phyloP scores from a whole-genome alignment of 106 monocot species.

The Allium fistulosum region DNA sequence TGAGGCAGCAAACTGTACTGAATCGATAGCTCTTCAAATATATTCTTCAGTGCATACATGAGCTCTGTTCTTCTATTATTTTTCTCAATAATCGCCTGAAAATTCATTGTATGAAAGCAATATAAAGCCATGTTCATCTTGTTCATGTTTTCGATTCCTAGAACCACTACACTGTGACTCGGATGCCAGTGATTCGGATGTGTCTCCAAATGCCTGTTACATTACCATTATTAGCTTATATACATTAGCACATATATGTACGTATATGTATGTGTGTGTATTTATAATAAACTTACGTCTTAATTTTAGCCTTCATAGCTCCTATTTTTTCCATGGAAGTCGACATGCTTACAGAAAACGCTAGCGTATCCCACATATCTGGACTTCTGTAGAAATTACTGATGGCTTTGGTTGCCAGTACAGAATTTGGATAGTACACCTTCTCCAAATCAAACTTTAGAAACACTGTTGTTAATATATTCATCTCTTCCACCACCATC shows the following conservation, averaged over 20 bases:
- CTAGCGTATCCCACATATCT: too few species aligned
- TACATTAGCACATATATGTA: too few species aligned
- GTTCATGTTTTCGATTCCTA: conserved; percentile 34
- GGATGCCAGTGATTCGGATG: conserved; percentile 47
- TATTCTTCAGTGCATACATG: conserved; percentile 37
- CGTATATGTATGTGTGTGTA: not conserved
- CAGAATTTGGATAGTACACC: conserved; percentile 90
- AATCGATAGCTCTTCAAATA: conserved; percentile 78
- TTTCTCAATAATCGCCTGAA: conserved; percentile 25
- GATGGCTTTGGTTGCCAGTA: too few species aligned
- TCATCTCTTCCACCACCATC: conserved; percentile 99
- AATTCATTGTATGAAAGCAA: conserved; percentile 37
- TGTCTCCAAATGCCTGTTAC: conserved; percentile 35
- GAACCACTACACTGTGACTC: conserved; percentile 21
- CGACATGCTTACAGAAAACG: too few species aligned
- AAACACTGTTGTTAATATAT: conserved; percentile 85
- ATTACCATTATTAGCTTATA: not conserved
- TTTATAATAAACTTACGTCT: conserved; percentile 40
- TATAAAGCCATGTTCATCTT: conserved; percentile 38
- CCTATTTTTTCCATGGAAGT: conserved; percentile 81
- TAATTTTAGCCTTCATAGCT: conserved; percentile 62
- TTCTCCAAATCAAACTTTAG: conserved; percentile 87
- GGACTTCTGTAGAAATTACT: too few species aligned
- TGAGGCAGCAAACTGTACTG: conserved; percentile 66
- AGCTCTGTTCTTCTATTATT: conserved; percentile 20